Evolutionary conservation across 129 eudicot genomes (phyloP).

Genomic region (Flaveria sonorensis): DNA sequence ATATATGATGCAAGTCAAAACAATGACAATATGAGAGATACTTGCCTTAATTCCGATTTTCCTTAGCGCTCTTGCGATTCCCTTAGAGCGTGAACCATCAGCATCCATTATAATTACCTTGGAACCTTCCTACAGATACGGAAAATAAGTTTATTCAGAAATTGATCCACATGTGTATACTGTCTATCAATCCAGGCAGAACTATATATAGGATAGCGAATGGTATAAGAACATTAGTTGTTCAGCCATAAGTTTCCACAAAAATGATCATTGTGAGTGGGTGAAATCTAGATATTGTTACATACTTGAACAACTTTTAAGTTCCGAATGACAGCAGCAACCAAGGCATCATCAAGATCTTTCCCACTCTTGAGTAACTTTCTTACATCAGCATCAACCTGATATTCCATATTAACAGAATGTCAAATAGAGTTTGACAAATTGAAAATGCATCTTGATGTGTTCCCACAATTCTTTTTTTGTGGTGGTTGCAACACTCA

Average conservation of each 20-base stretch:
- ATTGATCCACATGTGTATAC: not conserved
- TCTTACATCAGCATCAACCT: constrained; percentile 65
- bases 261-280: not conserved
- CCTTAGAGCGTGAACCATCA: constrained; percentile 89
- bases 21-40: constrained; percentile 20
- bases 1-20: constrained; percentile 7
- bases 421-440: constrained; percentile 4
- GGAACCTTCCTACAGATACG: constrained; percentile 67
- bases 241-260: constrained; percentile 16
- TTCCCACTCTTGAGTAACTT: constrained; percentile 69
- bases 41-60: constrained; percentile 85
- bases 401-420: constrained; percentile 29
- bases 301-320: constrained; percentile 87
- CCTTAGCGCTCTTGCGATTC: constrained; percentile 84
- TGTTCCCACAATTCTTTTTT: not conserved
- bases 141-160: constrained; percentile 30
- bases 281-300: not conserved
- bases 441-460: not conserved
- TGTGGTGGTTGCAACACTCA: not conserved
- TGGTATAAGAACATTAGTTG: not conserved
- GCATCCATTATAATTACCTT: constrained; percentile 86
- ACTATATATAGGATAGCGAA: not conserved
- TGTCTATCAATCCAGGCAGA: constrained; percentile 9
- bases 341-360: constrained; percentile 72
- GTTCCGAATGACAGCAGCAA: constrained; percentile 75